Percentiles rank a stretch among this genome's conserved stretches.
Evolutionary conservation across 306 rosid genomes (phyloP).

Genomic region (Lupinus albus): DNA sequence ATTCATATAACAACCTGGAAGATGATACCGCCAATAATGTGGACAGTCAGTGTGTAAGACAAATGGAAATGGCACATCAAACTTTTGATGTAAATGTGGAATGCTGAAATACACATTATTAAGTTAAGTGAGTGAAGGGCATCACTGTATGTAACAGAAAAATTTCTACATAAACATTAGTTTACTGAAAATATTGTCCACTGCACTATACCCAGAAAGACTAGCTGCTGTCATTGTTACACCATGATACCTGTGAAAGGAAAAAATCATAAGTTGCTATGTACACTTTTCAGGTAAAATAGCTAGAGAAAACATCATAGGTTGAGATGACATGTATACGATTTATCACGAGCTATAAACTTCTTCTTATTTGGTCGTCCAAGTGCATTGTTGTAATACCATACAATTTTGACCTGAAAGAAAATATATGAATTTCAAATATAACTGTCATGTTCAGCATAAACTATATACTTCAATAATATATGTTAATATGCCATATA

Average conservation of each 20-base stretch:
- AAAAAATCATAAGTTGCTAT: constrained; percentile 32
- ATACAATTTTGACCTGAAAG: constrained; percentile 88
- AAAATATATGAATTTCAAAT: constrained; percentile 35
- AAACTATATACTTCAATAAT: constrained; percentile 20
- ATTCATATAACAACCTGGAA: constrained; percentile 70
- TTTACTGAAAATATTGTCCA: constrained; percentile 1
- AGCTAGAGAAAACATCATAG: constrained; percentile 36
- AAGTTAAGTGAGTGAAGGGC: constrained; percentile 28
- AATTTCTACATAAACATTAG: background rate
- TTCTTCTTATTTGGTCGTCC: constrained; percentile 92
- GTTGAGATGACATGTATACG: constrained; percentile 58
- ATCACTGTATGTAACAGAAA: constrained; percentile 4
- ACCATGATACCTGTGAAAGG: constrained; percentile 82
- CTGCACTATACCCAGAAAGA: constrained; percentile 79
- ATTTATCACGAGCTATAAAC: constrained; percentile 83
- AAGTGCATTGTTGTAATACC: constrained; percentile 96
- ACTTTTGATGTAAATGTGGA: constrained; percentile 85
- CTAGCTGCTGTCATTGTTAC: constrained; percentile 89
- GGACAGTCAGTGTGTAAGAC: constrained; percentile 96
- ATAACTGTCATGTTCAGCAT: constrained; percentile 1
- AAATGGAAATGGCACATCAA: constrained; percentile 94
- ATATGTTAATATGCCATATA: constrained; percentile 16
- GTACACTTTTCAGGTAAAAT: constrained; percentile 36
- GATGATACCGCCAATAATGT: constrained; percentile 94
- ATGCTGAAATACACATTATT: constrained; percentile 58